Conservation (phyloP, 108 stramenopile genomes). For the Nitzschia sp. region DNA sequence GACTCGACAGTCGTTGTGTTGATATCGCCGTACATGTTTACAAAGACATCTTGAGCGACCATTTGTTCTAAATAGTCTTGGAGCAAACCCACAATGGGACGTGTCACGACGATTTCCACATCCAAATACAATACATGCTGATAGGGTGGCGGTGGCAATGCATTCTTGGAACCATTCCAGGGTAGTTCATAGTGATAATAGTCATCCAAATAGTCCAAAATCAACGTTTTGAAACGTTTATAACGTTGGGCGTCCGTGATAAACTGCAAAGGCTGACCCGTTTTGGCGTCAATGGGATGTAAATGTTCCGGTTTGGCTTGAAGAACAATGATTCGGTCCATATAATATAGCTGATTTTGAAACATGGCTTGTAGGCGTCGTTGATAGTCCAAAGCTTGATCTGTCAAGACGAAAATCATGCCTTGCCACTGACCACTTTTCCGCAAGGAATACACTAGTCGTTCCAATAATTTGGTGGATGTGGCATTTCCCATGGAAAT, state of each 20-base stretch:
- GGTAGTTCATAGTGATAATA: not conserved
- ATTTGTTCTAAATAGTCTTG: conserved; percentile 22
- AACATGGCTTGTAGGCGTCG: not conserved
- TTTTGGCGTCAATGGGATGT: conserved; percentile 11
- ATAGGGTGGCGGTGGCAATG: not conserved
- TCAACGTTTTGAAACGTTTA: conserved; percentile 22
- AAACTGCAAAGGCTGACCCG: not conserved
- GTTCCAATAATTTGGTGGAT: conserved; percentile 2
- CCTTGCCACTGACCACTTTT: conserved; percentile 15
- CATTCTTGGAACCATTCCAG: not conserved
- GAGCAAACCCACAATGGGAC: conserved; percentile 1
- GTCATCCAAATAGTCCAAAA: conserved; percentile 22
- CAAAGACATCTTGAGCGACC: conserved; percentile 1
- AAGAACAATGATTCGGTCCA: not conserved
- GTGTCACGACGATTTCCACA: conserved; percentile 18
- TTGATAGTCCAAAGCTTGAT: conserved; percentile 7
- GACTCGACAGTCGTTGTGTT: not conserved
- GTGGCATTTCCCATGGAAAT: conserved; percentile 21
- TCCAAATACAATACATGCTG: conserved; percentile 22
- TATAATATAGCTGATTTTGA: too few relatives aligned
- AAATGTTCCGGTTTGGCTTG: conserved; percentile 12
- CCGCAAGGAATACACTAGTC: conserved; percentile 4
- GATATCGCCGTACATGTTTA: not conserved
- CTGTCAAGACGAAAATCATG: not conserved
- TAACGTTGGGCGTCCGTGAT: conserved; percentile 15